Conservation (phyloP, 73 alveolate genomes). For the Paramecium sonneborni region DNA sequence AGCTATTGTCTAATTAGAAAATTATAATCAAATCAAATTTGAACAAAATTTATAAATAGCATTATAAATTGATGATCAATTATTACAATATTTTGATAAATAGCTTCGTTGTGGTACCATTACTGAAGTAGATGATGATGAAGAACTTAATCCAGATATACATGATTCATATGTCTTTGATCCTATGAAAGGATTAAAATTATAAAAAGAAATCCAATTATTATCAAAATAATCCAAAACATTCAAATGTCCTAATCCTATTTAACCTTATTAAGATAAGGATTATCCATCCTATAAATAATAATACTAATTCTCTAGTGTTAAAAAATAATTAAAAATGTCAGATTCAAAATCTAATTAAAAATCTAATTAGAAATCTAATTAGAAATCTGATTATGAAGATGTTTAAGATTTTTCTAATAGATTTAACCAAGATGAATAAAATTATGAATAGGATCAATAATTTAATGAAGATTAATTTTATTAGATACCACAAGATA, state of each 20-base stretch:
- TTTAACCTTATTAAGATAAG: not conserved
- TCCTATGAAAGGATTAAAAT: not conserved
- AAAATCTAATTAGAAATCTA: not conserved
- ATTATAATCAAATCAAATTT: not conserved
- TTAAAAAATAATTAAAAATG: not conserved
- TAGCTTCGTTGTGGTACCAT: not conserved
- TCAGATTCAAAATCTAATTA: not conserved
- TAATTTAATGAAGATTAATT: not conserved
- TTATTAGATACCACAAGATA: not conserved
- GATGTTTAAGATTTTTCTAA: not conserved
- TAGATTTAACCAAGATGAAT: not conserved
- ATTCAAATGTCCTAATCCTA: not conserved
- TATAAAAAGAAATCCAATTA: not conserved
- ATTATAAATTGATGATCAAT: not conserved
- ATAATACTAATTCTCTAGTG: not conserved
- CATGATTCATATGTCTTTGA: conserved; percentile 1
- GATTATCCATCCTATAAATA: not conserved
- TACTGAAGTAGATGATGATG: conserved; percentile 10
- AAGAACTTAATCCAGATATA: not conserved
- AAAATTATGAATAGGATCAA: not conserved
- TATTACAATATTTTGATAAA: conserved; percentile 11
- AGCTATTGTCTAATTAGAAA: not conserved
- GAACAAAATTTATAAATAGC: conserved; percentile 15
- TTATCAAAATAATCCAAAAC: not conserved
- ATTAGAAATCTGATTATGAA: not conserved